These are phyloP conservation scores for Antrodiella citrinella DNA, from an alignment of 768 basidiomycete species.

Conservation along the genomic window DNA sequence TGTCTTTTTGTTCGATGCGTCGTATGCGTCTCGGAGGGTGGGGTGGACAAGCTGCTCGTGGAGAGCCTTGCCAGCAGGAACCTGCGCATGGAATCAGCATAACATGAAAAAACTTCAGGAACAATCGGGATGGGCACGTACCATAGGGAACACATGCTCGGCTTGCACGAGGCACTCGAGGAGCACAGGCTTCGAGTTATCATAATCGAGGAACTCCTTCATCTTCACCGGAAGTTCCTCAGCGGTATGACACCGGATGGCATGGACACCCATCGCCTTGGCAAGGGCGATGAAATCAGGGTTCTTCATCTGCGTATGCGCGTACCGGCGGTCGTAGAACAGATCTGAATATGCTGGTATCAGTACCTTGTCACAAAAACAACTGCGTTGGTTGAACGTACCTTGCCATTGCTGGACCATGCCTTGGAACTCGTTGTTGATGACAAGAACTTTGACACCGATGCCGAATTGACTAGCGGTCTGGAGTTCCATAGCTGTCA, in stretches of 20 bases:
- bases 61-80: slow-evolving; percentile 88
- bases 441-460: slow-evolving; percentile 87
- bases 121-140: slow-evolving; percentile 23
- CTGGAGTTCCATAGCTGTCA: slow-evolving; percentile 99
- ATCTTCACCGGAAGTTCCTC: slow-evolving; percentile 89
- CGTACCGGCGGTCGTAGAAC: slow-evolving; percentile 95
- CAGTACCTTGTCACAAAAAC: neutral
- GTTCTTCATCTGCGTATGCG: slow-evolving; percentile 92
- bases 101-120: slow-evolving; percentile 11
- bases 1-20: slow-evolving; percentile 13
- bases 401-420: slow-evolving; percentile 99
- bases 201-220: slow-evolving; percentile 98
- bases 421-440: slow-evolving; percentile 98
- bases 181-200: slow-evolving; percentile 76
- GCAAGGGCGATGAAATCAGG: slow-evolving; percentile 92
- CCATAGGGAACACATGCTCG: slow-evolving; percentile 92
- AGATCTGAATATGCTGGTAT: slow-evolving; percentile 45
- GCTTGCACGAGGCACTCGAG: slow-evolving; percentile 86
- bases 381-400: slow-evolving; percentile 23
- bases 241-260: slow-evolving; percentile 60
- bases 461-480: slow-evolving; percentile 89
- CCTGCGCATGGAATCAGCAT: slow-evolving; percentile 31
- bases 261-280: slow-evolving; percentile 87
- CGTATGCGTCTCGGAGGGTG: slow-evolving; percentile 18
- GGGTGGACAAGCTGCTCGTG: slow-evolving; percentile 82